Conservation (phyloP, 2,329 filamentous ascomycete species). For the Pseudogymnoascus sp. region DNA sequence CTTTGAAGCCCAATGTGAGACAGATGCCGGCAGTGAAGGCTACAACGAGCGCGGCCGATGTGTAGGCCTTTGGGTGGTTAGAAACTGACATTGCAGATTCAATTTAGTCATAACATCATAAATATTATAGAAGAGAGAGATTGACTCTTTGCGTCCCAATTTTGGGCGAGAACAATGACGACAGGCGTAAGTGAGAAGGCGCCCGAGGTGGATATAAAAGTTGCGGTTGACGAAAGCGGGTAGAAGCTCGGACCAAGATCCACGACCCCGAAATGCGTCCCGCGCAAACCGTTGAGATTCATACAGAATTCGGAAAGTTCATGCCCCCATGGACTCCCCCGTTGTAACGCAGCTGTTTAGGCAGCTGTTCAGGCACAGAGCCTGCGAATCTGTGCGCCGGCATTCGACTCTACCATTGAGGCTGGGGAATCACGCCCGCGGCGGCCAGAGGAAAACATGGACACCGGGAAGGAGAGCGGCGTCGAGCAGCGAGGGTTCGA, state of each 20-base stretch:
- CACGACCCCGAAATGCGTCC: constrained; percentile 8
- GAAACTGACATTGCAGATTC: constrained; percentile 46
- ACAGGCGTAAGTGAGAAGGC: constrained; percentile 11
- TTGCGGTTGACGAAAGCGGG: constrained; percentile 10
- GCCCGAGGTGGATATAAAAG: constrained; percentile 15
- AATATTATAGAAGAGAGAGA: constrained; percentile 8
- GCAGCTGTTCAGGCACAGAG: constrained; percentile 71
- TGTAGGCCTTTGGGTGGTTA: constrained; percentile 54
- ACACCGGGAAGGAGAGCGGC: constrained; percentile 15
- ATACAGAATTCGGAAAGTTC: constrained; percentile 13
- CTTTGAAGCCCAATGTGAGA: constrained; percentile 69
- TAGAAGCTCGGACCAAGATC: constrained; percentile 7
- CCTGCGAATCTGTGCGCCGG: constrained; percentile 47
- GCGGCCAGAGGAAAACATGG: constrained; percentile 30
- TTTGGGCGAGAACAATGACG: constrained; percentile 2
- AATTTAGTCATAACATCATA: constrained; percentile 12
- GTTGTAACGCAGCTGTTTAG: constrained; percentile 71
- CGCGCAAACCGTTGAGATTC: constrained; percentile 8
- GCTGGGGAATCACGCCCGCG: constrained; percentile 31
- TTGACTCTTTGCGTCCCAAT: background rate
- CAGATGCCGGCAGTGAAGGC: constrained; percentile 74
- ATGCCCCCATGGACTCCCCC: constrained; percentile 66
- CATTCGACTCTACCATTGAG: constrained; percentile 26
- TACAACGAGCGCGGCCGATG: constrained; percentile 56
- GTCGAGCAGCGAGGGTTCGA: constrained; percentile 20